Evolutionary conservation across 306 rosid species (phyloP).

Genomic region (Ziziphus jujuba): DNA sequence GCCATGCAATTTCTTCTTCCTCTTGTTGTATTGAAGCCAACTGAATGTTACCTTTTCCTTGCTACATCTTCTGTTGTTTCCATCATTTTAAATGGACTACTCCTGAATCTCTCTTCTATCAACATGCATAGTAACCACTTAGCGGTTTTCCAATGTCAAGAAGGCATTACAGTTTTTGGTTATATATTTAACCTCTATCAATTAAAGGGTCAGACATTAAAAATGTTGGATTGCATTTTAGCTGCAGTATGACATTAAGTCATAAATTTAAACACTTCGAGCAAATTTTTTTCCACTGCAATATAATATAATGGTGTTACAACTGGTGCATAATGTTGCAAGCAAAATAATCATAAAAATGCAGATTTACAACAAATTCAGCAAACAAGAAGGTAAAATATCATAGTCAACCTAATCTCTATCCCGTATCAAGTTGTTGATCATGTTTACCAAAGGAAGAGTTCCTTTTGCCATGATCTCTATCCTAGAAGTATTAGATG

Average conservation of each 20-base stretch:
- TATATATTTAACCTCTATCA: not conserved
- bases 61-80: too few relatives aligned
- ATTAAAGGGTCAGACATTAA: slow-evolving; percentile 6
- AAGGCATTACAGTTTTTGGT: too few relatives aligned
- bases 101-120: too few relatives aligned
- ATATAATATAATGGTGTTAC: slow-evolving; percentile 2
- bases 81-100: too few relatives aligned
- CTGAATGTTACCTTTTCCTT: too few relatives aligned
- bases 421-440: slow-evolving; percentile 85
- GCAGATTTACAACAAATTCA: slow-evolving; percentile 32
- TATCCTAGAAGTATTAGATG: slow-evolving; percentile 78
- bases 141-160: not conserved
- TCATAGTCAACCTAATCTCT: slow-evolving; percentile 48
- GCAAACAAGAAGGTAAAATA: slow-evolving; percentile 39
- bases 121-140: not conserved
- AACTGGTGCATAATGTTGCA: slow-evolving; percentile 8
- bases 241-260: slow-evolving; percentile 18
- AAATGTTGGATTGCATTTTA: not conserved
- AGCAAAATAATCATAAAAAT: slow-evolving; percentile 31
- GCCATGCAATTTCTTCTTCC: too few relatives aligned
- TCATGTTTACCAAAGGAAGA: slow-evolving; percentile 86
- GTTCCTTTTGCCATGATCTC: slow-evolving; percentile 99
- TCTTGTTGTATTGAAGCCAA: too few relatives aligned
- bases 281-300: not conserved
- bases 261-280: slow-evolving; percentile 4